These are phyloP conservation scores for Monascus ruber DNA, from an alignment of 2,329 filamentous ascomycete species.

Conservation along the genomic window DNA sequence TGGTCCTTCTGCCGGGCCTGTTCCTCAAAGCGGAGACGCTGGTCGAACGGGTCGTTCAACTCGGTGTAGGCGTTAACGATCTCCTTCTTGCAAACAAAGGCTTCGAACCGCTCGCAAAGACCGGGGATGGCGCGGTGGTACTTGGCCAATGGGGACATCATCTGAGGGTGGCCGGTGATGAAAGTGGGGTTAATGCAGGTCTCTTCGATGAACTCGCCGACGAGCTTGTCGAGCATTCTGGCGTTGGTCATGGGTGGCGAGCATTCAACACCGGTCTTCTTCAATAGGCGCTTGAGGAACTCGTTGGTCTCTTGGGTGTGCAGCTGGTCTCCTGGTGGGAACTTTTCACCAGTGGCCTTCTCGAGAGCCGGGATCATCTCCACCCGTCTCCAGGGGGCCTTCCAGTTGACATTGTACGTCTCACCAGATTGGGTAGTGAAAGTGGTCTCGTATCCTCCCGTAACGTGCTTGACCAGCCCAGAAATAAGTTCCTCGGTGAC, in stretches of 20 bases:
- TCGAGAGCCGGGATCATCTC: conserved; percentile 95
- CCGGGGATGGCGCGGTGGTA: conserved; percentile 72
- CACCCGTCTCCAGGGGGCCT: conserved; percentile 80
- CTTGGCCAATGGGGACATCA: conserved; percentile 96
- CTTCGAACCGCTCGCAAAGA: conserved; percentile 93
- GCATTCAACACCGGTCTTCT: conserved; percentile 87
- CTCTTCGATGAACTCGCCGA: conserved; percentile 89
- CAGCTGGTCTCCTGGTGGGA: conserved; percentile 77
- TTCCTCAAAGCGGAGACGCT: conserved; percentile 84
- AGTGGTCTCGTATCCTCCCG: conserved; percentile 71
- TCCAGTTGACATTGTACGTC: conserved; percentile 88
- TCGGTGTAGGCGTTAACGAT: conserved; percentile 96
- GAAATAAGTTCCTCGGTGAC: conserved; percentile 90
- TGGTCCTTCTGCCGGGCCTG: conserved; percentile 92
- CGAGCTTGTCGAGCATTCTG: conserved; percentile 90
- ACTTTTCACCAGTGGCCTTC: conserved; percentile 81
- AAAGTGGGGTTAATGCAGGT: conserved; percentile 89
- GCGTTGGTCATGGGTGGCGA: conserved; percentile 83
- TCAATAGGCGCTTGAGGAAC: conserved; percentile 72
- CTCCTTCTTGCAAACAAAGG: conserved; percentile 94
- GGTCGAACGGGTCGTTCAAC: conserved; percentile 94
- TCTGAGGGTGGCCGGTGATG: conserved; percentile 70
- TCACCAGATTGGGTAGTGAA: conserved; percentile 83
- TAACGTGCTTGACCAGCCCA: conserved; percentile 76
- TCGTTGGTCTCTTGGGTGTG: conserved; percentile 82